Evolutionary conservation across 495 filamentous ascomycete species (phyloP).

Genomic region (Sabuloglossum arenarium): DNA sequence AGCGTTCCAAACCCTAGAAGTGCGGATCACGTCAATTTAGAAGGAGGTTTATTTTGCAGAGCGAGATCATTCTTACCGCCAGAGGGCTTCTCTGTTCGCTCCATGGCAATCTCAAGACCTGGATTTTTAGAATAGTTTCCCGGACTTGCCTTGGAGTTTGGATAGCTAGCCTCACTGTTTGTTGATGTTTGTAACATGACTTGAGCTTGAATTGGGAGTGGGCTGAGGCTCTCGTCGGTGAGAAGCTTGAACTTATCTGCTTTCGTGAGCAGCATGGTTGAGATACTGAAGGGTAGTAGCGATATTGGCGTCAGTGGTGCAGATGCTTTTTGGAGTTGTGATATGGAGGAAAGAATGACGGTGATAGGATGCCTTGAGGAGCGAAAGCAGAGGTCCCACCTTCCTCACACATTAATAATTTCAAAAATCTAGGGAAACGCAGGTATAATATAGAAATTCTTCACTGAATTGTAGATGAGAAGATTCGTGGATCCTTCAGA

Average conservation of each 20-base stretch:
- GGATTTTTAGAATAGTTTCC: not conserved
- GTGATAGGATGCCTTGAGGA: no score
- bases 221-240: not conserved
- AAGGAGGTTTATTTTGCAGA: not conserved
- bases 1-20: not conserved
- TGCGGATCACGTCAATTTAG: no score
- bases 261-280: not conserved
- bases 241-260: constrained; percentile 3
- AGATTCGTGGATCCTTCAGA: not conserved
- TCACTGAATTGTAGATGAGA: not conserved
- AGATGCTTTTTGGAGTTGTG: no score
- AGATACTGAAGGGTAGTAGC: not conserved
- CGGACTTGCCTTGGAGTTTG: not conserved
- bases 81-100: not conserved
- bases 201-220: not conserved
- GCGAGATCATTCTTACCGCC: not conserved
- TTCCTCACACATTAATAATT: no score
- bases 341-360: no score
- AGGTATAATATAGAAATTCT: not conserved
- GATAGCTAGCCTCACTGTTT: not conserved
- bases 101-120: not conserved
- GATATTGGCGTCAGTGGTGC: not conserved
- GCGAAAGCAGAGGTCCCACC: no score
- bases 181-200: not conserved
- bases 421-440: no score